Evolutionary conservation across 768 basidiomycete species (phyloP).

Genomic region (Auriscalpium vulgare): DNA sequence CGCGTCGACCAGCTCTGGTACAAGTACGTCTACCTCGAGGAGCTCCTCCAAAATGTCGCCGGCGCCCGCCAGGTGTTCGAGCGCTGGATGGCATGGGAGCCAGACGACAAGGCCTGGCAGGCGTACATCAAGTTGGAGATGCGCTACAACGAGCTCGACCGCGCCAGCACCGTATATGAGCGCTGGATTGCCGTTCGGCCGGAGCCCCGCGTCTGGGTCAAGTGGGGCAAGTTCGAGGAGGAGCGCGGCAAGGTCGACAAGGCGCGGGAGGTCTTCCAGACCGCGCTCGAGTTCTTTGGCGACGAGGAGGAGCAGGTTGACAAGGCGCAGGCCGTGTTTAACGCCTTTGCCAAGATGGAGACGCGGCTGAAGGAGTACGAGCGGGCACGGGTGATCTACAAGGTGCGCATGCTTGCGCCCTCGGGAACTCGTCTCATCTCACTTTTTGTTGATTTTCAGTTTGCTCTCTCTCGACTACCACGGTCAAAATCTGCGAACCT

Average conservation of each 20-base stretch:
- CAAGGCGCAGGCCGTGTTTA: constrained; percentile 86
- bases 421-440: constrained; percentile 3
- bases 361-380: constrained; percentile 94
- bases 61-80: constrained; percentile 98
- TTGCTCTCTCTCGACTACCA: constrained; percentile 89
- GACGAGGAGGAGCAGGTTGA: constrained; percentile 59
- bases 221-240: constrained; percentile 61
- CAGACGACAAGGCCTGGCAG: constrained; percentile 99
- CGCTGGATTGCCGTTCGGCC: constrained; percentile 75
- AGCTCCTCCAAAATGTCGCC: constrained; percentile 90
- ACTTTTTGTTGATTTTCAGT: constrained; percentile 37
- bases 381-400: constrained; percentile 94
- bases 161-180: constrained; percentile 90
- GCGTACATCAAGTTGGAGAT: constrained; percentile 99
- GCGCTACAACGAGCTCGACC: constrained; percentile 84
- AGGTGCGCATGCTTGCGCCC: constrained; percentile 42
- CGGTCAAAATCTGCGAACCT: constrained; percentile 83
- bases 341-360: constrained; percentile 96
- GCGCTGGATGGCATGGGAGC: constrained; percentile 99
- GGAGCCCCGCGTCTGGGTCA: constrained; percentile 56
- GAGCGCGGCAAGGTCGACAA: constrained; percentile 55
- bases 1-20: constrained; percentile 98
- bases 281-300: constrained; percentile 56
- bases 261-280: constrained; percentile 59
- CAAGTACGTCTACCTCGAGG: constrained; percentile 98